These are phyloP conservation scores for Colletotrichum melonis DNA, from an alignment of 2,329 filamentous ascomycete genomes.

Conservation along the genomic window DNA sequence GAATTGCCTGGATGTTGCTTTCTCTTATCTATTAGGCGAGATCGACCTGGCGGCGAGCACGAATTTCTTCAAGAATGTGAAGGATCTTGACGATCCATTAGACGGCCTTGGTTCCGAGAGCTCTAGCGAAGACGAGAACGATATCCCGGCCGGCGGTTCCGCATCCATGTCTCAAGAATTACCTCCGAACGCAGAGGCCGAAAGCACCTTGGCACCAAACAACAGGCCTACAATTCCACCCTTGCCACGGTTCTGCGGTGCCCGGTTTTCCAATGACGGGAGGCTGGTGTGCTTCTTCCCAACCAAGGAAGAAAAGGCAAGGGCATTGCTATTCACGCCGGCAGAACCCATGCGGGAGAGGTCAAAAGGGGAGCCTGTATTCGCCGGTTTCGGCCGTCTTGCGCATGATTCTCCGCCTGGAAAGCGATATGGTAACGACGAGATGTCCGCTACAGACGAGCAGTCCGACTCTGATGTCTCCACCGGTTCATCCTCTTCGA, in stretches of 20 bases:
- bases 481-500: conserved; percentile 62
- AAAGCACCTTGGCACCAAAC: conserved; percentile 62
- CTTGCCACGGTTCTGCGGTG: conserved; percentile 68
- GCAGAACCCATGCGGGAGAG: conserved; percentile 59
- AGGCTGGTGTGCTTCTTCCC: conserved; percentile 76
- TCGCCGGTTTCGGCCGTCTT: conserved; percentile 68
- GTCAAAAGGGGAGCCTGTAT: conserved; percentile 64
- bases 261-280: conserved; percentile 71
- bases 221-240: conserved; percentile 67
- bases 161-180: conserved; percentile 73
- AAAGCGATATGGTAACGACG: conserved; percentile 59
- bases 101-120: conserved; percentile 76
- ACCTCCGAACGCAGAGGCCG: conserved; percentile 63
- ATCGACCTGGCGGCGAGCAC: conserved; percentile 70
- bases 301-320: conserved; percentile 72
- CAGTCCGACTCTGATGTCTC: conserved; percentile 63
- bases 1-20: conserved; percentile 71
- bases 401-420: conserved; percentile 62
- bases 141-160: conserved; percentile 63
- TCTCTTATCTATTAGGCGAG: conserved; percentile 73
- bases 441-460: conserved; percentile 63
- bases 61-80: conserved; percentile 71
- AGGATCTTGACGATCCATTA: conserved; percentile 69
- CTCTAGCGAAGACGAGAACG: conserved; percentile 82
- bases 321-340: conserved; percentile 59